Evolutionary conservation across 1,139 yeast genomes (phyloP).

Genomic region (Zygosaccharomyces sapae): DNA sequence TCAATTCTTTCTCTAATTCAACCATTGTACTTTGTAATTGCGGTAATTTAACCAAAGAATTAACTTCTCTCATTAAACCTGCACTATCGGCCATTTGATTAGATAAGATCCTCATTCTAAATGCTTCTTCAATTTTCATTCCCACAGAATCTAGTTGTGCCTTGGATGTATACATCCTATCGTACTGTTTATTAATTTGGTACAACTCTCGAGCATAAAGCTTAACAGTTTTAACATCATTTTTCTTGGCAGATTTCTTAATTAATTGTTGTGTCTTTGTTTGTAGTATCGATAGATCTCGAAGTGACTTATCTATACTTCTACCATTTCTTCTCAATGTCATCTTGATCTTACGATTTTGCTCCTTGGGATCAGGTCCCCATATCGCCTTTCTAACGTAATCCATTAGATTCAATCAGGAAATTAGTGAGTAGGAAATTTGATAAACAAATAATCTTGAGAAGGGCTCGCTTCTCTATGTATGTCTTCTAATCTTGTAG

Average conservation of each 20-base stretch:
- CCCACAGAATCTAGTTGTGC: conserved; percentile 83
- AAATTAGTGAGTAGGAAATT: background rate
- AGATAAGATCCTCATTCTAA: conserved; percentile 78
- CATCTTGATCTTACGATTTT: conserved; percentile 79
- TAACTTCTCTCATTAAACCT: conserved; percentile 83
- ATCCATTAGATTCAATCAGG: conserved; percentile 50
- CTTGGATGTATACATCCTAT: conserved; percentile 69
- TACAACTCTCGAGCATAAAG: conserved; percentile 80
- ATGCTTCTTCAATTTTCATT: conserved; percentile 88
- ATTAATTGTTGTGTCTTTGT: conserved; percentile 74
- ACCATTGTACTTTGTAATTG: conserved; percentile 81
- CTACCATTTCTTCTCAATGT: conserved; percentile 81
- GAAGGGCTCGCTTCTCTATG: too few species aligned
- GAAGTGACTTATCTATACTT: conserved; percentile 69
- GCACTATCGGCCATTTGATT: conserved; percentile 79
- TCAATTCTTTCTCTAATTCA: conserved; percentile 78
- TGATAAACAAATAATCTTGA: background rate
- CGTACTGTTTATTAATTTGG: conserved; percentile 67
- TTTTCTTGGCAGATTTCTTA: conserved; percentile 69
- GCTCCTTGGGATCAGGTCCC: conserved; percentile 96
- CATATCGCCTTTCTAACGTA: conserved; percentile 76
- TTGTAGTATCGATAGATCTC: conserved; percentile 59
- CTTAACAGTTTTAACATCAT: conserved; percentile 70
- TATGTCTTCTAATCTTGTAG: too few species aligned
- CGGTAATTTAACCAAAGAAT: conserved; percentile 70